These are phyloP conservation scores for Tetradesmus obliquus DNA, from an alignment of 139 green algal genomes.

Conservation along the genomic window DNA sequence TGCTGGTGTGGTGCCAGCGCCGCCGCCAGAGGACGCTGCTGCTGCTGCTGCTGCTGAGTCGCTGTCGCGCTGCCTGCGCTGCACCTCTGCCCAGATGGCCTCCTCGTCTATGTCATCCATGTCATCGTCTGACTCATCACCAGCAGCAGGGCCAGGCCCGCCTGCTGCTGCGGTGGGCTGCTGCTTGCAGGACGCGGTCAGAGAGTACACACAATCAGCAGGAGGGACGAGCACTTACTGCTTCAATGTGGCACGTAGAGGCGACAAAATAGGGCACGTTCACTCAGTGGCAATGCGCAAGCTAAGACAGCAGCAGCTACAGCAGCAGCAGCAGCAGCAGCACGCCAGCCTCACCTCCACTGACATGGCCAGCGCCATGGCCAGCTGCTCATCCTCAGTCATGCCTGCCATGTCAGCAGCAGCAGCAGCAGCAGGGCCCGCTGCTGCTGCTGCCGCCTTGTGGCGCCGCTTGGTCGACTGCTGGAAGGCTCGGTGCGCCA, in stretches of 20 bases:
- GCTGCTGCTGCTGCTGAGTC: not conserved
- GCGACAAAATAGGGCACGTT: no score
- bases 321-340: not conserved
- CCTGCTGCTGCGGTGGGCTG: slow-evolving; percentile 29
- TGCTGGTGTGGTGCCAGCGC: slow-evolving; percentile 28
- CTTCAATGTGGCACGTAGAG: no score
- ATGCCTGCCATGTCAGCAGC: slow-evolving; percentile 19
- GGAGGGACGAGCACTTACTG: no score
- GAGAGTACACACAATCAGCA: no score
- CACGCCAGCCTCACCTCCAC: slow-evolving; percentile 53
- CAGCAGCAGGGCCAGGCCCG: not conserved
- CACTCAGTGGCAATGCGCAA: no score
- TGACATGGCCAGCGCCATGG: slow-evolving; percentile 71
- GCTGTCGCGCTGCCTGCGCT: slow-evolving; percentile 34
- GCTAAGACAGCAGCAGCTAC: not conserved
- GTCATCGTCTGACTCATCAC: slow-evolving; percentile 1
- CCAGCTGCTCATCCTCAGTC: slow-evolving; percentile 80
- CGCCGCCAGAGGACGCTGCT: slow-evolving; percentile 8
- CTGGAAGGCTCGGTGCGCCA: slow-evolving; percentile 51
- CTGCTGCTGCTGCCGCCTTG: slow-evolving; percentile 39
- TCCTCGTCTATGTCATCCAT: slow-evolving; percentile 51
- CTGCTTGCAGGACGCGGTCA: not conserved
- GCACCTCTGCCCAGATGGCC: slow-evolving; percentile 49
- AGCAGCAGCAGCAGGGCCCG: not conserved
- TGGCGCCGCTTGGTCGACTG: slow-evolving; percentile 31